A percentile compares a stretch with the other conserved stretches of the same genome.
Conservation (phyloP, 345 rosid genomes). For the Gossypium raimondii region DNA sequence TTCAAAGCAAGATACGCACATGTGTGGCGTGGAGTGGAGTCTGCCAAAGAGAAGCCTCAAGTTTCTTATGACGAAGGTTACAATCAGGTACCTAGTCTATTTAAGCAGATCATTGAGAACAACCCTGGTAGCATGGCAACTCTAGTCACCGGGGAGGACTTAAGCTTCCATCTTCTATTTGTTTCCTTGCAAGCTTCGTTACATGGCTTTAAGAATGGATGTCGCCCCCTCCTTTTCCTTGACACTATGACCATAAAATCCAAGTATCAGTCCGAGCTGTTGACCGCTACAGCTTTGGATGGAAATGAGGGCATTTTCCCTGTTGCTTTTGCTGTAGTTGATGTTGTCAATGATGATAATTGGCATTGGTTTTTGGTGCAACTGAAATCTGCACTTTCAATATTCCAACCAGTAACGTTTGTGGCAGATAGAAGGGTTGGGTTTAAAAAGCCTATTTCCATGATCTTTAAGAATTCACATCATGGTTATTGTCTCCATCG, state of each 20-base stretch:
- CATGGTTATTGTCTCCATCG: constrained; percentile 41
- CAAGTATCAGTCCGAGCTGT: constrained; percentile 35
- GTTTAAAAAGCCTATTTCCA: constrained; percentile 27
- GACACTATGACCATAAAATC: constrained; percentile 40
- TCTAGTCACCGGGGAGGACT: constrained; percentile 34
- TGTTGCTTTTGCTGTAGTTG: constrained; percentile 53
- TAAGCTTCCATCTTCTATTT: constrained; percentile 47
- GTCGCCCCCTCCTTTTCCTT: constrained; percentile 56
- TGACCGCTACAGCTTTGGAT: constrained; percentile 55
- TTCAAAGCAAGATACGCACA: constrained; percentile 44
- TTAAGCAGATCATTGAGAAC: constrained; percentile 43
- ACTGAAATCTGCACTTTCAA: constrained; percentile 39
- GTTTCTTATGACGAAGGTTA: constrained; percentile 48
- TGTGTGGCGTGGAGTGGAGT: constrained; percentile 58
- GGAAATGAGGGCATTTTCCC: constrained; percentile 53
- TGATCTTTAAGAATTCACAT: constrained; percentile 42
- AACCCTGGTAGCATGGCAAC: constrained; percentile 55
- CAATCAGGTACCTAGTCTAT: constrained; percentile 45
- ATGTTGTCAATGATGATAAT: constrained; percentile 42
- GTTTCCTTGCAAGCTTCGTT: constrained; percentile 50
- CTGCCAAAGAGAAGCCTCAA: constrained; percentile 47
- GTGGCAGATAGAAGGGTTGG: constrained; percentile 45
- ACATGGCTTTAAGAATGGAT: constrained; percentile 50
- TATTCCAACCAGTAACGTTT: constrained; percentile 39
- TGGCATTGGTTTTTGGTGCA: constrained; percentile 65